These are phyloP conservation scores for Allantophomopsis lycopodina DNA, from an alignment of 2,329 filamentous ascomycete genomes.

Conservation along the genomic window DNA sequence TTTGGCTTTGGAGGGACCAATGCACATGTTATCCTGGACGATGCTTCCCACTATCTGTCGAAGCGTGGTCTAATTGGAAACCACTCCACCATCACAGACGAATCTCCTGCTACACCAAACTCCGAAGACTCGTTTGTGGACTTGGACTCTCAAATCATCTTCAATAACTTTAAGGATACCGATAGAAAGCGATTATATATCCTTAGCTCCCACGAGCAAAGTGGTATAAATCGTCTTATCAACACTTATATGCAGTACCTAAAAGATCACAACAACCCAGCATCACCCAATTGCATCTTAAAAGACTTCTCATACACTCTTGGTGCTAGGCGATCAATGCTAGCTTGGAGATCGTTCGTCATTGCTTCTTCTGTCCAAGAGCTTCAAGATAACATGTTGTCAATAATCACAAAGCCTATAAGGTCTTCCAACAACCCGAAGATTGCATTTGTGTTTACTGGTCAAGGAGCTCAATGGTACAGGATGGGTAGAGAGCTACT, in stretches of 20 bases:
- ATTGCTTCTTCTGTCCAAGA: neutral
- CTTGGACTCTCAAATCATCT: neutral
- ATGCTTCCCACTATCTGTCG: constrained; percentile 16
- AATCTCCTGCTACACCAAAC: neutral
- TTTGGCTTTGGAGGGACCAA: constrained; percentile 10
- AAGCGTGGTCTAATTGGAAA: constrained; percentile 1
- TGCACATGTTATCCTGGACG: constrained; percentile 21
- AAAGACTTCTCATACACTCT: constrained; percentile 5
- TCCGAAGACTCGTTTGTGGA: neutral
- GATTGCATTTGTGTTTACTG: constrained; percentile 4
- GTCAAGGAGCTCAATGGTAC: constrained; percentile 6
- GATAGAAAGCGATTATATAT: neutral
- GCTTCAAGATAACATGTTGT: neutral
- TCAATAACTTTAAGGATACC: neutral
- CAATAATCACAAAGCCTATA: neutral
- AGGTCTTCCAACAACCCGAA: neutral
- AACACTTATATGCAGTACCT: neutral
- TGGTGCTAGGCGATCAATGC: neutral
- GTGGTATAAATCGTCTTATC: neutral
- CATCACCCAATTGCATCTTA: neutral
- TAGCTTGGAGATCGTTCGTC: constrained; percentile 1
- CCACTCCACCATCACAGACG: neutral
- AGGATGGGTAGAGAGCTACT: constrained; percentile 2
- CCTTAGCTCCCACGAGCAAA: neutral
- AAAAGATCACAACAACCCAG: neutral